These are phyloP conservation scores for Hortiboletus campestris DNA, from an alignment of 768 basidiomycete genomes.

Conservation along the genomic window DNA sequence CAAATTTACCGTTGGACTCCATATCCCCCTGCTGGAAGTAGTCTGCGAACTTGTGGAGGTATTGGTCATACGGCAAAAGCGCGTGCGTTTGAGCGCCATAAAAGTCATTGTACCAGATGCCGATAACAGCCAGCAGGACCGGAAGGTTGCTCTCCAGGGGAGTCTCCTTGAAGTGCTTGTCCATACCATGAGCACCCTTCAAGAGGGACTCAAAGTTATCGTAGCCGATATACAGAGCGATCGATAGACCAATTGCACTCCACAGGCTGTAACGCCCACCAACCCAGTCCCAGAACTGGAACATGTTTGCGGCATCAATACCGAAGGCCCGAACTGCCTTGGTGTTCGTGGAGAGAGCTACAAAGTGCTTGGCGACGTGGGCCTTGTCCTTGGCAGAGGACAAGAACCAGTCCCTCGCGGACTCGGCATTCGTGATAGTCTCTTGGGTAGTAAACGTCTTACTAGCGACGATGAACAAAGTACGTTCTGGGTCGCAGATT, in stretches of 20 bases:
- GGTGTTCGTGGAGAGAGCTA: slow-evolving; percentile 96
- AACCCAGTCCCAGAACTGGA: slow-evolving; percentile 99
- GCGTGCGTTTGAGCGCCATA: slow-evolving; percentile 95
- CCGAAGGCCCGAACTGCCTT: slow-evolving; percentile 92
- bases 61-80: slow-evolving; percentile 96
- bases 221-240: slow-evolving; percentile 89
- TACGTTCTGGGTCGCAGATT: slow-evolving; percentile 83
- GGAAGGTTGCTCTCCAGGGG: slow-evolving; percentile 90
- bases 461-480: slow-evolving; percentile 96
- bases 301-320: slow-evolving; percentile 92
- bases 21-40: slow-evolving; percentile 99
- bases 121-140: slow-evolving; percentile 83
- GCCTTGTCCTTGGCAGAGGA: slow-evolving; percentile 74
- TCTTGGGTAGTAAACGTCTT: slow-evolving; percentile 99
- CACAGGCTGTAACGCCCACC: slow-evolving; percentile 97
- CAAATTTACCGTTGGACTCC: slow-evolving; percentile 98
- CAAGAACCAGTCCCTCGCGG: slow-evolving; percentile 94
- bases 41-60: slow-evolving; percentile 98
- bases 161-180: slow-evolving; percentile 91
- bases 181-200: slow-evolving; percentile 95
- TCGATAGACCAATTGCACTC: slow-evolving; percentile 96
- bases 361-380: slow-evolving; percentile 98
- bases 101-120: slow-evolving; percentile 99
- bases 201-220: slow-evolving; percentile 91
- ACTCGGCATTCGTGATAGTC: slow-evolving; percentile 98